Evolutionary conservation across 352 stramenopile genomes (phyloP), one percentile per base, ranked within the genome.

Genomic region (Thraustochytrium sp.): DNA sequence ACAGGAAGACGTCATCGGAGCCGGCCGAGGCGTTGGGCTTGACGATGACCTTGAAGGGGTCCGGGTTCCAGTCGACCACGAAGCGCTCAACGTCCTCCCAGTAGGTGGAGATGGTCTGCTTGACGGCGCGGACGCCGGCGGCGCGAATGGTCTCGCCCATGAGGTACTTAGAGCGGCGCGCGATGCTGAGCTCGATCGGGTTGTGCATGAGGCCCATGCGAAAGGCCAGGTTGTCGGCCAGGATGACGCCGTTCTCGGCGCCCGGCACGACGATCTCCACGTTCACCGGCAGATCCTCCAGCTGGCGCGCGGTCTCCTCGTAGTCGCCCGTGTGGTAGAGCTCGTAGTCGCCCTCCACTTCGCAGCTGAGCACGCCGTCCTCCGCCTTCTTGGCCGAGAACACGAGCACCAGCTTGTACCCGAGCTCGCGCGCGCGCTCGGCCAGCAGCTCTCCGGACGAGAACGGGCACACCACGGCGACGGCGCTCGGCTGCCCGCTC

Each of bases 1-100:
- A 98, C 3, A 98, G 87, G 85, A 91, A 95, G 9, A 98, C 95
- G 62, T 97, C 95, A 88, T 98, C 95, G 56, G 89, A 94, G 29
- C 94, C 95, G 0, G 95, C 95, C 49, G 90, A 96, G 85, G 97
- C 92, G 5, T 94, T 92, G 23, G 94, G 95, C 86, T 98, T 98
- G 36, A 98, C 90, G 75, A 95, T 94, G 46, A 94, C 91, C 75
- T 90, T 88, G 73, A 93, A 73, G 48, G 65, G 55, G 36, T 53
- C 34, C 40, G 77, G 74, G 62, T 85, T 82, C 77, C 77, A 85
- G 64, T 85, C 85, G 51, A 74, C 65, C 37, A 98, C 91, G 76
- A 97, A 94, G 26, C 84, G 85, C 44, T 90, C 90, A 48, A 95
- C 90, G 82, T 93, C 86, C 38, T 88, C 90, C 92, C 92, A 96